These are phyloP conservation scores for Roridomyces roridus DNA, from an alignment of 768 basidiomycete genomes.

Conservation along the genomic window DNA sequence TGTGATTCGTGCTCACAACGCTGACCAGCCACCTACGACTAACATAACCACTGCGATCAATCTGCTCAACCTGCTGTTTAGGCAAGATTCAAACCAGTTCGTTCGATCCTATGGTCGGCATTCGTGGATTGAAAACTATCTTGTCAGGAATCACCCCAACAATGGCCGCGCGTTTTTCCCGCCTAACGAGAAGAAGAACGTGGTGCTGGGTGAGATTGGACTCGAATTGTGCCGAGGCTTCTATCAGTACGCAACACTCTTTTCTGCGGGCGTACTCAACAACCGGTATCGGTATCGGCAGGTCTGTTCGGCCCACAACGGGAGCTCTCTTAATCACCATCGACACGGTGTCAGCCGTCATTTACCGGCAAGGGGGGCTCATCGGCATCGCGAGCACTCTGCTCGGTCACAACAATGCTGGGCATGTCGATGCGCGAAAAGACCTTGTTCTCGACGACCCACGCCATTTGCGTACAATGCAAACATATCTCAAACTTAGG, in stretches of 20 bases:
- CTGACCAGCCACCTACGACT: slow-evolving; percentile 13
- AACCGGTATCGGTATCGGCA: slow-evolving; percentile 16
- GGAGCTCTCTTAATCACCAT: slow-evolving; percentile 50
- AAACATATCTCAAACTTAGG: slow-evolving; percentile 44
- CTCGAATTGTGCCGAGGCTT: slow-evolving; percentile 56
- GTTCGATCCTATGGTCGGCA: slow-evolving; percentile 27
- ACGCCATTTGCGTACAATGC: slow-evolving; percentile 34
- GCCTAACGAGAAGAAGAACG: slow-evolving; percentile 17
- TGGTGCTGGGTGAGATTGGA: slow-evolving; percentile 32
- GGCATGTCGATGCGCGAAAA: slow-evolving; percentile 32
- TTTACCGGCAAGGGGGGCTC: slow-evolving; percentile 44
- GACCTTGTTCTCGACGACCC: too few species aligned
- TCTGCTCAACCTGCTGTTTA: slow-evolving; percentile 53
- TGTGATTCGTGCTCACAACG: slow-evolving; percentile 24
- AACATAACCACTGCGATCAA: slow-evolving; percentile 47
- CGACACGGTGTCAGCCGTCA: slow-evolving; percentile 50
- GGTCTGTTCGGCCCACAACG: slow-evolving; percentile 52
- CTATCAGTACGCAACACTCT: slow-evolving; percentile 48
- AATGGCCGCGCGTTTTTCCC: slow-evolving; percentile 55
- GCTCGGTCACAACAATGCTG: slow-evolving; percentile 30
- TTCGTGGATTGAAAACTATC: neutral
- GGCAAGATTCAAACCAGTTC: slow-evolving; percentile 53
- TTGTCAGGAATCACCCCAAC: slow-evolving; percentile 43
- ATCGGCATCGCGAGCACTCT: slow-evolving; percentile 40
- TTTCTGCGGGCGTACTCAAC: neutral